These are phyloP conservation scores for Pseudotulostoma volvatum DNA, from an alignment of 495 filamentous ascomycete species.

Conservation along the genomic window DNA sequence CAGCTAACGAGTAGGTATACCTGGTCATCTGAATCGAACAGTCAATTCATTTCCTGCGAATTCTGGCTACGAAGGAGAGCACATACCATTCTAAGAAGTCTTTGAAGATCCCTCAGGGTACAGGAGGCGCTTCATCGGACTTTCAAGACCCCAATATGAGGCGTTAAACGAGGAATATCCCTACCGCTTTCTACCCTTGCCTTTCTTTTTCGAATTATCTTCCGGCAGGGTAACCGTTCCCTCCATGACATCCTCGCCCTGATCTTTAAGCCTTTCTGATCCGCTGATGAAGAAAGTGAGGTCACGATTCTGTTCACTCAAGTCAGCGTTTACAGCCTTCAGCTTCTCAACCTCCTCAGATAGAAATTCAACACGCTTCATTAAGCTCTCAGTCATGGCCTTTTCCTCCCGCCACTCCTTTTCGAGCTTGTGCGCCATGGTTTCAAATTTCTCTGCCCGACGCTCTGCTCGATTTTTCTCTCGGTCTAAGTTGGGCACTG, in stretches of 20 bases:
- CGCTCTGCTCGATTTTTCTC: slow-evolving; percentile 51
- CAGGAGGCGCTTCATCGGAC: no score
- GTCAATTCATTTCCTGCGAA: no score
- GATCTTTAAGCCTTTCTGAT: slow-evolving; percentile 60
- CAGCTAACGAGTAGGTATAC: no score
- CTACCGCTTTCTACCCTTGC: slow-evolving; percentile 39
- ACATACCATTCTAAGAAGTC: no score
- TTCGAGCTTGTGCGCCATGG: slow-evolving; percentile 58
- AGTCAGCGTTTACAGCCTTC: slow-evolving; percentile 38
- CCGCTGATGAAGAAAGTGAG: slow-evolving; percentile 77
- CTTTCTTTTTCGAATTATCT: slow-evolving; percentile 20
- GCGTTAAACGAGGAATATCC: no score
- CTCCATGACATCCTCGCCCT: slow-evolving; percentile 42
- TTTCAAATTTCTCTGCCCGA: slow-evolving; percentile 51
- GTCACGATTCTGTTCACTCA: slow-evolving; percentile 81
- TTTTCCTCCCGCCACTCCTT: slow-evolving; percentile 80
- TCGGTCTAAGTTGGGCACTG: slow-evolving; percentile 48
- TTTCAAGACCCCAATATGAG: no score
- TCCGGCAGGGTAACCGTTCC: slow-evolving; percentile 40
- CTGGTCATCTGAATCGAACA: no score
- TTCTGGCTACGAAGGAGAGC: no score
- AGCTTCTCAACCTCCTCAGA: slow-evolving; percentile 37
- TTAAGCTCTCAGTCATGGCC: slow-evolving; percentile 57
- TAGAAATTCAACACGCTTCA: slow-evolving; percentile 58
- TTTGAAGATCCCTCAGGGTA: no score